Percentiles rank a stretch among this genome's conserved stretches.
Conservation (phyloP, 2,329 filamentous ascomycete genomes). For the Aspergillus luchuensis region DNA sequence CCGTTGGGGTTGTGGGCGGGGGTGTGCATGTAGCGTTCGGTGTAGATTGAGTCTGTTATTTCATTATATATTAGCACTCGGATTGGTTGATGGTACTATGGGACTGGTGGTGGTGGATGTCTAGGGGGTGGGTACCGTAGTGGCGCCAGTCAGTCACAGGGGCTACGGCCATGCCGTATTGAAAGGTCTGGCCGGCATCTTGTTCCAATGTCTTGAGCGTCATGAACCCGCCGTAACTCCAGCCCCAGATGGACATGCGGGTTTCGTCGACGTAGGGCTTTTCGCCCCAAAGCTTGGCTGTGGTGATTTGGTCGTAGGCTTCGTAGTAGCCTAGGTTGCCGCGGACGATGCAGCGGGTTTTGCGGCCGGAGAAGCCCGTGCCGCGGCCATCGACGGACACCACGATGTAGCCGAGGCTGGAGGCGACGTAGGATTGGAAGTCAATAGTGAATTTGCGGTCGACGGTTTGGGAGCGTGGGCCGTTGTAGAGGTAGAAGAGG, state of each 20-base stretch:
- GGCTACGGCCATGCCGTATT: constrained; percentile 96
- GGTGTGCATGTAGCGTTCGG: constrained; percentile 85
- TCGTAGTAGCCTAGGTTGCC: constrained; percentile 84
- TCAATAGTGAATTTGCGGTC: constrained; percentile 78
- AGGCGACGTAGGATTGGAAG: constrained; percentile 87
- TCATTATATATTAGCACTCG: too few relatives aligned
- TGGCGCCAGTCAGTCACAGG: constrained; percentile 98
- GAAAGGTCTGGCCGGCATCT: constrained; percentile 86
- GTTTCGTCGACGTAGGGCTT: constrained; percentile 81
- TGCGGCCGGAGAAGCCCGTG: constrained; percentile 85
- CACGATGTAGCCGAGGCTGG: constrained; percentile 84
- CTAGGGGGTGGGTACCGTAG: constrained; percentile 58
- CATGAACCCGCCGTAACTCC: constrained; percentile 96
- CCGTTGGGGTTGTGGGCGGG: constrained; percentile 78
- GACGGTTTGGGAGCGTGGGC: constrained; percentile 89
- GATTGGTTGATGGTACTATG: too few relatives aligned
- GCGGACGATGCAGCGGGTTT: constrained; percentile 77
- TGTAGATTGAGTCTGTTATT: constrained; percentile 37
- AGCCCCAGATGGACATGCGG: constrained; percentile 93
- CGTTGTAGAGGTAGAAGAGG: constrained; percentile 91
- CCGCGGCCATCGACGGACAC: constrained; percentile 93
- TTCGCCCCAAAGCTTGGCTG: constrained; percentile 78
- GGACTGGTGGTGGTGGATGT: too few relatives aligned
- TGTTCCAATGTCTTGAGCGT: constrained; percentile 91
- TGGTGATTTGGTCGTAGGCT: constrained; percentile 85